Base-by-base conservation (phyloP, 2,329 filamentous ascomycete genomes). In the Penicillium sp. region DNA sequence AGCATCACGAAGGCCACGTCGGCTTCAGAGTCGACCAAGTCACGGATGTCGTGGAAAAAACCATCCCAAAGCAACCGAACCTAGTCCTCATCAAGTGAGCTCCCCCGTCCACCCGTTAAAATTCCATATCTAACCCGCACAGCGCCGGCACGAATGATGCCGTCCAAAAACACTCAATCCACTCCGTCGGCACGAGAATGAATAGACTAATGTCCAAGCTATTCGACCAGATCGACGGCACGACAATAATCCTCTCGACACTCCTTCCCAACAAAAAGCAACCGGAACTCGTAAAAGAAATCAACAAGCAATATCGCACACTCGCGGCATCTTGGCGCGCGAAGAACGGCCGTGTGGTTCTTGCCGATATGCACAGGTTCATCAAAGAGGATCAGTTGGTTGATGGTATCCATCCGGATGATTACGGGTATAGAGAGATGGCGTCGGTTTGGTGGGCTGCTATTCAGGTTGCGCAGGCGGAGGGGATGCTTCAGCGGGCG, bases 111-210 rank as follows among this genome's bases (percentile, higher is more conserved):
- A 13, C 11, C 13, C n/a, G 0, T 14, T 16, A 39, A 25, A 14
- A 16, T 38, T 3, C 10, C 2, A 5, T 8, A 43, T 11, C 48
- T 60, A 49, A 57, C 35, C 5, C 14, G 3, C 8, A 4, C 20
- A 71, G 69, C 36, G 63, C 58, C 33, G 70, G 70, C 11, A 72
- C 69, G 10, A 70, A 73, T 39, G 70, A 73, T 45, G 58, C 57
- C 18, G n/a, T 61, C 20, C 60, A 63, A 38, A 51, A 70, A 11
- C 40, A 63, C 25, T 38, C 55, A 9, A 44, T 64, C 38, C 2
- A 31, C 20, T 50, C 41, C 11, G 56, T 63, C 0, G 63, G 61
- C 16, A 48, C 56, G 0, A 58, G 66, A 13, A 65, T 70, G 58
- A 45, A 58, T 16, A 27, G 31, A 2, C 53, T 72, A 1, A 45